Evolutionary conservation across 805 yeast genomes (phyloP), one percentile per base, ranked within the genome.

Genomic region (Pichia gijzeniarum): DNA sequence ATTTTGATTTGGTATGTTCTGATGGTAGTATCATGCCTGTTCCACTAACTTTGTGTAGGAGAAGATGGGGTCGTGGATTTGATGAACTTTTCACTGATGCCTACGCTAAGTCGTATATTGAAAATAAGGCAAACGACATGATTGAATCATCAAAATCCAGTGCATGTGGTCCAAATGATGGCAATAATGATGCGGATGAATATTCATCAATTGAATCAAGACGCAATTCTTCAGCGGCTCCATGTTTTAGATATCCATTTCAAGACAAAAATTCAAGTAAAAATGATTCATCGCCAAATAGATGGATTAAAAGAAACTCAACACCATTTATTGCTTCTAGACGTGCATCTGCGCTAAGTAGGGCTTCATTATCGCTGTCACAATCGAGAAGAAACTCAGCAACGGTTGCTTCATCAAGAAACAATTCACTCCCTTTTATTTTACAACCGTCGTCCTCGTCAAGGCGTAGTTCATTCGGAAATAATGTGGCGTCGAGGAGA

Each of bases 31-130:
- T 79, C n/a, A 69, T 82, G 14, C 78, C 82, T 0, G 77, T 81
- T 4, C 82, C 90, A 0, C 48, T 79, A 40, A 71, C 68, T 51
- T 64, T 85, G 4, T 67, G 85, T 43, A 70, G 85, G 52, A 82
- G 80, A 53, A 69, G 93, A 57, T 85, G 95, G 95, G 93, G 93
- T 0, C 62, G 76, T 30, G 80, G 76, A 50, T 85, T 85, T 56
- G 80, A 81, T 51, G 71, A 71, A 51, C 50, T 84, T 16, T 60
- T 85, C 34, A 70, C 88, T 0, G 72, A 75, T 53, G 85, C 82
- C 1, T 85, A 83, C 59, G 77, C 82, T 0, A 68, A 76, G 47
- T 82, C 85, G 0, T 71, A 71, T 6, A 71, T 68, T 30, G 62
- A 57, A 25, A 17, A 44, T 19, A 45, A 37, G 14, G 38, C 41